Percentiles rank a stretch among this genome's conserved stretches.
These are phyloP conservation scores for Odontarrhena argentea DNA, from an alignment of 345 rosid species.

Conservation along the genomic window DNA sequence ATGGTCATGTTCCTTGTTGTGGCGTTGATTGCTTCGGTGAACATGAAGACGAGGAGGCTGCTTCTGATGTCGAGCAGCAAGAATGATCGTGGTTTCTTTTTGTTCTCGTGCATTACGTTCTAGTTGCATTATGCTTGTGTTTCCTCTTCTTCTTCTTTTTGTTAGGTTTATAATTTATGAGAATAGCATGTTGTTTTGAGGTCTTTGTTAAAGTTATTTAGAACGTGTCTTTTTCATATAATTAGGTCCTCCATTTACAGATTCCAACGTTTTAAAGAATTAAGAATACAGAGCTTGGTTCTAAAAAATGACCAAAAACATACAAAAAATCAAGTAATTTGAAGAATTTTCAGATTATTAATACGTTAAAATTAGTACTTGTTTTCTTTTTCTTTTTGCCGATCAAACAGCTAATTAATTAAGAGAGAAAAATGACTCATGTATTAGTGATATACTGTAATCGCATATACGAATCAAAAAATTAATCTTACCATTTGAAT, in stretches of 20 bases:
- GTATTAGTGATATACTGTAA: too few species aligned
- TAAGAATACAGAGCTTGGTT: not conserved
- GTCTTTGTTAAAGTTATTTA: not conserved
- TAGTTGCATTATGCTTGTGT: not conserved
- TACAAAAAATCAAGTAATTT: not conserved
- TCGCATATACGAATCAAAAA: too few species aligned
- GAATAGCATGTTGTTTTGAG: not conserved
- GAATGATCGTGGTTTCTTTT: conserved; percentile 17
- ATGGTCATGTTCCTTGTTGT: conserved; percentile 71
- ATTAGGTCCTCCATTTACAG: not conserved
- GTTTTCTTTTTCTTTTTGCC: too few species aligned
- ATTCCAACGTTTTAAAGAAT: not conserved
- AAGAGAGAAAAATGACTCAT: too few species aligned
- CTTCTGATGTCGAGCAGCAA: conserved; percentile 75
- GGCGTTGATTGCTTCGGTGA: conserved; percentile 51
- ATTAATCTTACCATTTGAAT: too few species aligned
- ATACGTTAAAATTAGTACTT: not conserved
- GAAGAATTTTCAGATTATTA: not conserved
- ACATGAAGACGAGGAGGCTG: conserved; percentile 71
- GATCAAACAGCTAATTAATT: too few species aligned
- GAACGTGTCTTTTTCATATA: too few species aligned
- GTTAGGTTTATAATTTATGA: not conserved
- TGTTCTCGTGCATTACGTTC: not conserved
- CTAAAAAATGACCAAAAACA: not conserved
- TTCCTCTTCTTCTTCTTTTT: not conserved